Conservation (phyloP, 75 land plant genomes). For the Selaginella moellendorffii region DNA sequence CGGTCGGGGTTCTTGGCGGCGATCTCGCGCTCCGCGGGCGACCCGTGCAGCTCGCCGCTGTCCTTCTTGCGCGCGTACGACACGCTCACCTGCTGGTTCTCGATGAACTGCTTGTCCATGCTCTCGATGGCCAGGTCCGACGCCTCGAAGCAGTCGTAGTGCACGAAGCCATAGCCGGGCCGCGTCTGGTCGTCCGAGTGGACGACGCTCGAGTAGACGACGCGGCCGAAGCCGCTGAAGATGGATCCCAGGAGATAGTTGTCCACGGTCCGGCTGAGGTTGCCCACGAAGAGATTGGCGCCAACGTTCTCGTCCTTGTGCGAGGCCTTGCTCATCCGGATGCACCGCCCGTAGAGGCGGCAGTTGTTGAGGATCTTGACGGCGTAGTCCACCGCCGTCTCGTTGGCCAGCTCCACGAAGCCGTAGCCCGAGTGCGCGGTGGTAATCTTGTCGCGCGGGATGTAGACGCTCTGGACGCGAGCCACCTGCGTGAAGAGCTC, state of each 20-base stretch:
- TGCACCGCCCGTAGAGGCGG: not conserved
- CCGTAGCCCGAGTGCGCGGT: not conserved
- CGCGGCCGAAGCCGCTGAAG: not conserved
- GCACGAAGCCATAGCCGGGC: not conserved
- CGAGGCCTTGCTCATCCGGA: not conserved
- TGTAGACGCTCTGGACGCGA: not conserved
- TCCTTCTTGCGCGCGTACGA: not conserved
- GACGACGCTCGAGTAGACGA: not conserved
- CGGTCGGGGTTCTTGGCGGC: not conserved
- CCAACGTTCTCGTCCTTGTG: not conserved
- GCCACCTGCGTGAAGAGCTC: not conserved
- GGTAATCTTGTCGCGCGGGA: not conserved
- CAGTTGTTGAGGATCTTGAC: not conserved
- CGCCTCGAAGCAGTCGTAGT: not conserved
- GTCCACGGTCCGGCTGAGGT: not conserved
- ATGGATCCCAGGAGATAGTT: not conserved
- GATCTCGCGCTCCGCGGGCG: not conserved
- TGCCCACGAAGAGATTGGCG: not conserved
- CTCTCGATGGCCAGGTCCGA: not conserved
- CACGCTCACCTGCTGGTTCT: not conserved
- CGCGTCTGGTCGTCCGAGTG: not conserved
- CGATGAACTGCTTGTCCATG: not conserved
- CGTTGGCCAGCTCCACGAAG: not conserved
- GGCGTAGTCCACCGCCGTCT: not conserved
- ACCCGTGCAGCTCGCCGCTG: not conserved